phyloP scores from a whole-genome alignment of 106 monocot species.

The Narthecium ossifragum region DNA sequence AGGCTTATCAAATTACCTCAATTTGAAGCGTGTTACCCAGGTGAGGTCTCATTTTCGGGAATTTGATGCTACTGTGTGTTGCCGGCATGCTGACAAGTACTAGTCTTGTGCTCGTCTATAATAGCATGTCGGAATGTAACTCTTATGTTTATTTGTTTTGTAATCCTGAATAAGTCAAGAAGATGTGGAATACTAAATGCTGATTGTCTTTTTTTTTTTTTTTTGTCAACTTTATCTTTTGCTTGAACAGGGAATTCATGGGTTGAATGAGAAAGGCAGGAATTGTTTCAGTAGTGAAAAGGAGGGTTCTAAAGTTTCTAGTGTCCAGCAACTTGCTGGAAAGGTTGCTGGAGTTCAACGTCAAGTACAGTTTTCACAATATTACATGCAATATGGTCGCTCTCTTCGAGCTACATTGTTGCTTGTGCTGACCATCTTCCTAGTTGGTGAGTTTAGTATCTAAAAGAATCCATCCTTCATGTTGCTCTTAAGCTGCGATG shows the following conservation, averaged over 20 bases:
- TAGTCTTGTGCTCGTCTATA: not conserved
- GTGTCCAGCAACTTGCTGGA: constrained; percentile 9
- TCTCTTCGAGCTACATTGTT: constrained; percentile 34
- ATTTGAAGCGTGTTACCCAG: constrained; percentile 31
- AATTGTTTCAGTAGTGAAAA: constrained; percentile 23
- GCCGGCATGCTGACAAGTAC: not conserved
- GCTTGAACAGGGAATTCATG: constrained; percentile 22
- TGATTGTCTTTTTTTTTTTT: too few relatives aligned
- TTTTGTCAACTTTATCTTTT: too few relatives aligned
- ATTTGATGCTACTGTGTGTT: not conserved
- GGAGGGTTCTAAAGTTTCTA: constrained; percentile 17
- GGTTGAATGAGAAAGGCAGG: constrained; percentile 23
- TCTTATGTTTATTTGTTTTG: not conserved
- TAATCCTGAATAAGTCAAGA: too few relatives aligned
- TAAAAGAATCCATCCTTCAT: too few relatives aligned
- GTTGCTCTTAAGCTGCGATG: not conserved
- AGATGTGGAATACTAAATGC: too few relatives aligned
- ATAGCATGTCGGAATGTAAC: not conserved
- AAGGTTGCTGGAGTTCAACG: constrained; percentile 12
- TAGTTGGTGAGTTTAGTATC: constrained; percentile 42
- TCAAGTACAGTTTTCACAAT: constrained; percentile 10
- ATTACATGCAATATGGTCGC: constrained; percentile 21
- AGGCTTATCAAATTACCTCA: constrained; percentile 27
- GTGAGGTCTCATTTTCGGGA: constrained; percentile 8
- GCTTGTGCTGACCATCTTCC: constrained; percentile 42